A percentile compares a stretch with the other conserved stretches of the same genome.
Conservation (phyloP, 2,329 filamentous ascomycete species). For the Endocalyx cinctus region DNA sequence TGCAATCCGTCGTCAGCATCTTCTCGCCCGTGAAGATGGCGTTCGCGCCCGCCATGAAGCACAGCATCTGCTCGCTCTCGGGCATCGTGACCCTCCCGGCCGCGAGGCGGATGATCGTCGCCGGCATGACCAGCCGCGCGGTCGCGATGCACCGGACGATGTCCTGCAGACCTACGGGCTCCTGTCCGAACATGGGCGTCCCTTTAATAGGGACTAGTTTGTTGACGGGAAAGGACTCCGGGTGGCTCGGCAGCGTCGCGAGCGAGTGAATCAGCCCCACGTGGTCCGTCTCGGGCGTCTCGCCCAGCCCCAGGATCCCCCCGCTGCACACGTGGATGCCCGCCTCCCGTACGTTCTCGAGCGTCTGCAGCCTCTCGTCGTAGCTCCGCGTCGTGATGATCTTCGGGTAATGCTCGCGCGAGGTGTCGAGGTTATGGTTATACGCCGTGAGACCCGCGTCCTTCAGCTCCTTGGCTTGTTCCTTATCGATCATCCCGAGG, state of each 20-base stretch:
- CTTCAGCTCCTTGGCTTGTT: conserved; percentile 77
- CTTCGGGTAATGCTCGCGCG: conserved; percentile 79
- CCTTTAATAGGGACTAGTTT: conserved; percentile 87
- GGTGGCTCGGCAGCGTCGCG: conserved; percentile 73
- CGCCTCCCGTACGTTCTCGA: conserved; percentile 75
- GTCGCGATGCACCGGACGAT: conserved; percentile 81
- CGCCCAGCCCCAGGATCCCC: conserved; percentile 81
- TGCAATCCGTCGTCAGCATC: conserved; percentile 90
- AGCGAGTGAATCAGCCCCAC: conserved; percentile 81
- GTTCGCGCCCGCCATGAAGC: conserved; percentile 87
- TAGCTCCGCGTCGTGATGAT: conserved; percentile 84
- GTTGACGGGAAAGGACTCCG: conserved; percentile 89
- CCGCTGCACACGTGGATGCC: conserved; percentile 89
- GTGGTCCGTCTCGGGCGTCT: conserved; percentile 72
- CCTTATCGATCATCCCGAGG: conserved; percentile 81
- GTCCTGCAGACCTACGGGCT: conserved; percentile 70
- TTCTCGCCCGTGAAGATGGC: conserved; percentile 95
- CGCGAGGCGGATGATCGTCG: conserved; percentile 80
- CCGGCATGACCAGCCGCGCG: conserved; percentile 76
- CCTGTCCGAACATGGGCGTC: conserved; percentile 73
- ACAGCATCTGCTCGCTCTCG: conserved; percentile 84
- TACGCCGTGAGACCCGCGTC: conserved; percentile 83
- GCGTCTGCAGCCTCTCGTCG: conserved; percentile 78
- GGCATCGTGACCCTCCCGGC: conserved; percentile 79
- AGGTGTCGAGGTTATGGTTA: conserved; percentile 93